Evolutionary conservation across 805 yeast genomes (phyloP), one percentile per base, ranked within the genome.

Genomic region (Tanozyma kutaoensis): DNA sequence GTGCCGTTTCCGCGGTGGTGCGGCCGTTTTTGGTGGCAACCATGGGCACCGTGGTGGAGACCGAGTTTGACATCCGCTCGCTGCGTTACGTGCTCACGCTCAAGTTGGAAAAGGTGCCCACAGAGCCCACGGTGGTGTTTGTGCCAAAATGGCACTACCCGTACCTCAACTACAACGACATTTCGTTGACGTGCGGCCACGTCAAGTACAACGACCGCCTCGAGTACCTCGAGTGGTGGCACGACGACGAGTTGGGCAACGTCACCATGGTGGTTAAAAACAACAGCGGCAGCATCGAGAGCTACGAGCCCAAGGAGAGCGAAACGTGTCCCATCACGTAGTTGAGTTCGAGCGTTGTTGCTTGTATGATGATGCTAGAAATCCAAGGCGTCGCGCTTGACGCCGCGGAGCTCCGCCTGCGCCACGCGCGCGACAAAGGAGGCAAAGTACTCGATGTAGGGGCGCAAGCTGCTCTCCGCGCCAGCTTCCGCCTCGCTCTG

Each of bases 21-120:
- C 62, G 98, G 25, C 96, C 97, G 2, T 77, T 64, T 36, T 76
- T 85, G 1, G 46, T 73, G 1, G 67, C 75, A 3, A 61, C 76
- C 0, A 61, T 60, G 19, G 97, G 97, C 2, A 39, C 40, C 1
- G 62, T 78, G 10, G 43, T 43, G 5, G 48, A 52, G 12, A 67
- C 75, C 11, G 72, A 63, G 27, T 85, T 85, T 46, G 74, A 79
- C 32, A 38, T 79, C 27, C 50, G 51, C 23, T 45, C 52, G 4
- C 55, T 57, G 13, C 50, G 43, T 16, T 82, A 71, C 44, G 43
- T 46, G 0, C 47, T 82, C 30, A 58, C 62, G 8, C 45, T 85
- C 11, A 36, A 43, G 9, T 29, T 52, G 3, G 35, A 40, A 3
- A 30, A 24, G 4, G 26, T 27, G 7, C 10, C 18, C 9, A 15